Percentiles rank a stretch among this genome's conserved stretches.
These are phyloP conservation scores for Gymnopilus dilepis DNA, from an alignment of 768 basidiomycete genomes.

Conservation along the genomic window DNA sequence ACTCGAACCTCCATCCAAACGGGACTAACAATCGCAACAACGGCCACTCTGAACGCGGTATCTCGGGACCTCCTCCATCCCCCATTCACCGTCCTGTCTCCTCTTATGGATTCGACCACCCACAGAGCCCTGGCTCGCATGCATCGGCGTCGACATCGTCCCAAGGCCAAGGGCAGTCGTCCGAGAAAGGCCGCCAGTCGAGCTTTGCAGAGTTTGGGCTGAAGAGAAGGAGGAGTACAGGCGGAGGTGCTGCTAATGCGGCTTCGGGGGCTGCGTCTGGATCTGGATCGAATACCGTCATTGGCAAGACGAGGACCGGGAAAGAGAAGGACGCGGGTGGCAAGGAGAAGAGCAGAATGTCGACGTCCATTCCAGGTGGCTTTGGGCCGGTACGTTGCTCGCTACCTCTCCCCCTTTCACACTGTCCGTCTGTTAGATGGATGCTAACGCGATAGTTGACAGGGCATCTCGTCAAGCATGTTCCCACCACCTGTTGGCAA, in stretches of 20 bases:
- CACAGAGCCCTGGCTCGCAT: not conserved
- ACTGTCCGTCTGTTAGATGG: not conserved
- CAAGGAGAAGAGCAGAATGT: constrained; percentile 8
- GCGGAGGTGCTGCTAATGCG: constrained; percentile 10
- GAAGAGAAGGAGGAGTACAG: constrained; percentile 23
- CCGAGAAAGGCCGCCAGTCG: constrained; percentile 4
- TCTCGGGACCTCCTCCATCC: not conserved
- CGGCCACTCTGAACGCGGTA: not conserved
- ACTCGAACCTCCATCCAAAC: not conserved
- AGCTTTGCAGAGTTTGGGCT: constrained; percentile 20
- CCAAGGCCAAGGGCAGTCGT: not conserved
- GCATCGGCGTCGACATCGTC: not conserved
- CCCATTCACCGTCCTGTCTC: not conserved
- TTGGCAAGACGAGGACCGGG: constrained; percentile 2
- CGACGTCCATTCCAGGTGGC: not conserved
- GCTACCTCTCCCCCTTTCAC: not conserved
- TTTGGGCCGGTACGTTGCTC: constrained; percentile 9
- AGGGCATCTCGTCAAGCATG: constrained; percentile 12
- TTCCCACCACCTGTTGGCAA: constrained; percentile 5
- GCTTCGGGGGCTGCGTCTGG: not conserved
- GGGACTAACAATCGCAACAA: not conserved
- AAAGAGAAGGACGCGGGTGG: constrained; percentile 2
- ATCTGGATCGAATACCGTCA: not conserved
- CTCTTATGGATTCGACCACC: not conserved
- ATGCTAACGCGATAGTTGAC: not conserved